These are phyloP conservation scores for Sporothrix pseudoabietina DNA, from an alignment of 2,329 filamentous ascomycete genomes.

Conservation along the genomic window DNA sequence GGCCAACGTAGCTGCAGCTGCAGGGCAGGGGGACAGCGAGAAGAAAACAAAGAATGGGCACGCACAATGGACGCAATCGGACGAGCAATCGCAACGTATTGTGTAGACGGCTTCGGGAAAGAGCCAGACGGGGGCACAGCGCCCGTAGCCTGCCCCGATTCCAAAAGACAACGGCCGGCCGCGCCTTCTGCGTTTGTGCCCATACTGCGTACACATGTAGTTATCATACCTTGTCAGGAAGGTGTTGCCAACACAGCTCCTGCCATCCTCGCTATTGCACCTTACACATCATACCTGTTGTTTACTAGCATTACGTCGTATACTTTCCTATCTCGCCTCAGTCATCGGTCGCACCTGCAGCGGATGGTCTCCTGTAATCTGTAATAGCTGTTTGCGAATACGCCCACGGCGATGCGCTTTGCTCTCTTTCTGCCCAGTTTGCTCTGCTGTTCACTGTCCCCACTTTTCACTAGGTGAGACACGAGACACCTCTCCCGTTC, in stretches of 20 bases:
- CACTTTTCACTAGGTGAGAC: constrained; percentile 27
- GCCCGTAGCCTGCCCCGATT: background rate
- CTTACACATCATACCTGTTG: background rate
- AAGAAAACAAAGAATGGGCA: background rate
- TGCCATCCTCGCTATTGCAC: background rate
- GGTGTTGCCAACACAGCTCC: background rate
- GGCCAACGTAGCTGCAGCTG: background rate
- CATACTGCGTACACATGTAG: background rate
- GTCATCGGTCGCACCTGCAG: background rate
- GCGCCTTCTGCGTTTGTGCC: constrained; percentile 5
- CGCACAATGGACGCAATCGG: background rate
- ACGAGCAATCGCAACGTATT: background rate
- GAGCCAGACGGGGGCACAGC: constrained; percentile 1
- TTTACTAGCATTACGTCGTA: background rate
- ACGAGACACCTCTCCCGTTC: constrained; percentile 30
- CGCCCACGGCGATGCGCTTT: background rate
- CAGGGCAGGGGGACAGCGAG: background rate
- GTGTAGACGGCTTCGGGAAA: background rate
- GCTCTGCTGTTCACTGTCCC: constrained; percentile 4
- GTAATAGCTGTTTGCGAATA: background rate
- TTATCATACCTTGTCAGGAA: background rate
- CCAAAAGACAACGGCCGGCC: background rate
- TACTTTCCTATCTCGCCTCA: background rate
- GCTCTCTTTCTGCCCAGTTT: background rate
- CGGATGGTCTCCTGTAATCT: background rate